Conservation (phyloP, 345 rosid genomes). For the Corchorus olitorius region DNA sequence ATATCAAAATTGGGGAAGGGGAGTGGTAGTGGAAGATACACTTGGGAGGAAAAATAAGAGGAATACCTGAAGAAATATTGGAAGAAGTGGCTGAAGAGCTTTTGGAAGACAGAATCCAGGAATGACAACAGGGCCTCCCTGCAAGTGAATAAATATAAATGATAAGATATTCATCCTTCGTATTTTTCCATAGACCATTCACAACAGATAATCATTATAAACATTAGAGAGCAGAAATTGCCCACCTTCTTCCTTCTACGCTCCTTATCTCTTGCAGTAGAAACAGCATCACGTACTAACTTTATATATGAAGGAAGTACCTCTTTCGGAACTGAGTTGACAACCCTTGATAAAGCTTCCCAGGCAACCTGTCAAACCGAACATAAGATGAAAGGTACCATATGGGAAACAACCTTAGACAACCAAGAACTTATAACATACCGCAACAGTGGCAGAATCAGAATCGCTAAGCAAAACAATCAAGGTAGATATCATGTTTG, state of each 20-base stretch:
- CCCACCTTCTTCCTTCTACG: constrained; percentile 85
- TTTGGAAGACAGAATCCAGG: constrained; percentile 93
- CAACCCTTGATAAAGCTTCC: constrained; percentile 91
- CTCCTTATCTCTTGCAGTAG: constrained; percentile 92
- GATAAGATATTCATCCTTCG: constrained; percentile 6
- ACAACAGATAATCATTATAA: constrained; percentile 1
- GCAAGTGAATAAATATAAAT: constrained; percentile 32
- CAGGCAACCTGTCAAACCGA: constrained; percentile 66
- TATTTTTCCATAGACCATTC: constrained; percentile 10
- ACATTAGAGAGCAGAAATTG: constrained; percentile 6
- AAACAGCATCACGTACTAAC: constrained; percentile 90
- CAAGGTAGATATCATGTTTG: constrained; percentile 87
- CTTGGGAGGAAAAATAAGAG: neutral
- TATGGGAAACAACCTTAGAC: constrained; percentile 7
- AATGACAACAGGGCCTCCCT: constrained; percentile 91
- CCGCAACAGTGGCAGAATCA: constrained; percentile 78
- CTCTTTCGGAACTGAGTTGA: constrained; percentile 92
- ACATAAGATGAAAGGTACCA: constrained; percentile 28
- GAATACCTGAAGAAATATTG: constrained; percentile 84
- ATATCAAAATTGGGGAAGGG: neutral
- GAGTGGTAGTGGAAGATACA: neutral
- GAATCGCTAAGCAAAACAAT: constrained; percentile 89
- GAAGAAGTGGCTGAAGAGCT: constrained; percentile 95
- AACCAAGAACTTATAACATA: constrained; percentile 35
- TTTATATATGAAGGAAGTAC: constrained; percentile 86